These are phyloP conservation scores for Smallanthus sonchifolius DNA, from an alignment of 129 eudicot species.

Conservation along the genomic window DNA sequence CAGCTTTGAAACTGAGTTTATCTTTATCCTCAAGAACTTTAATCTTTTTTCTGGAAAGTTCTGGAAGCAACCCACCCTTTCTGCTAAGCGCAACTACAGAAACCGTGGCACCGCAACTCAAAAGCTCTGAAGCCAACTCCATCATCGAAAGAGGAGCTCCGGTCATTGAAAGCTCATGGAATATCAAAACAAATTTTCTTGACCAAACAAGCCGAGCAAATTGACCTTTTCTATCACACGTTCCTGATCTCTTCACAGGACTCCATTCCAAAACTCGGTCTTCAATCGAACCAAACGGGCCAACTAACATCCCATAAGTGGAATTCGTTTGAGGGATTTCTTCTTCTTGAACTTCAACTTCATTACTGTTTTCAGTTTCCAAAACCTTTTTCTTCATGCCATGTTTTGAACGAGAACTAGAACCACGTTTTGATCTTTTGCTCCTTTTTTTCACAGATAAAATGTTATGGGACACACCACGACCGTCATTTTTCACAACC, in stretches of 20 bases:
- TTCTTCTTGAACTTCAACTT: constrained; percentile 50
- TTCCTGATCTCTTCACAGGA: constrained; percentile 78
- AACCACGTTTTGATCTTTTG: constrained; percentile 53
- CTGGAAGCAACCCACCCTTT: constrained; percentile 87
- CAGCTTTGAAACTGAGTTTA: constrained; percentile 77
- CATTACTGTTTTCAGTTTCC: constrained; percentile 32
- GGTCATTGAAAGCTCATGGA: constrained; percentile 96
- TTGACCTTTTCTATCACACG: constrained; percentile 85
- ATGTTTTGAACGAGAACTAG: constrained; percentile 32
- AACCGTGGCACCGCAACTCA: constrained; percentile 97
- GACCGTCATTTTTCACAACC: constrained; percentile 30
- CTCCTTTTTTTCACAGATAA: constrained; percentile 43
- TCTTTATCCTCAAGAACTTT: constrained; percentile 86
- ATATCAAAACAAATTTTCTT: constrained; percentile 70
- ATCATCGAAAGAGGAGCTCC: constrained; percentile 99
- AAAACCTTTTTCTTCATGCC: constrained; percentile 38
- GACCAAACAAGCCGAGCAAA: constrained; percentile 98
- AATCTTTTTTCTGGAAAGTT: constrained; percentile 75
- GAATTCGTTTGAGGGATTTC: constrained; percentile 64
- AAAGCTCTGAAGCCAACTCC: constrained; percentile 93
- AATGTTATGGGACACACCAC: constrained; percentile 19
- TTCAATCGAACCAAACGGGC: constrained; percentile 87
- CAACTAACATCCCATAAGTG: constrained; percentile 79
- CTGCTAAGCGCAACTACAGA: constrained; percentile 79
- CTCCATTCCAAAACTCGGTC: constrained; percentile 84